Evolutionary conservation across 805 yeast species (phyloP).

Genomic region (Sugiyamaella qingdaonensis): DNA sequence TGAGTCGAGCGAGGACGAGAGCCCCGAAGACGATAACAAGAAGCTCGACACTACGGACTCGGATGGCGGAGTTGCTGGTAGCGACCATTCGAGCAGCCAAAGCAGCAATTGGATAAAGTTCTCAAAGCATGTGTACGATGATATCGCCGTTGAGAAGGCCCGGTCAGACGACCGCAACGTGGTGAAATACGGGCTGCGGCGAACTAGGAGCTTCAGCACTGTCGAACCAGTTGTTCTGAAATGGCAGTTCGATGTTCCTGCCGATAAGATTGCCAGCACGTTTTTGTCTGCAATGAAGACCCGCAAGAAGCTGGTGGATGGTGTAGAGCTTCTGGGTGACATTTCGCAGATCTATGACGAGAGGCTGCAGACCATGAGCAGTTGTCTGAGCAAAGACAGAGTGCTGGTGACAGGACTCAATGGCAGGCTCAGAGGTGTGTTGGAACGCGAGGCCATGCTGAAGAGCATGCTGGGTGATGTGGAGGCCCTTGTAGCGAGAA

Average conservation of each 20-base stretch:
- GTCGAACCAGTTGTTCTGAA: slow-evolving; percentile 13
- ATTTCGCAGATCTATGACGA: slow-evolving; percentile 7
- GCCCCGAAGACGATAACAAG: not conserved
- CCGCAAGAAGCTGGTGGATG: slow-evolving; percentile 8
- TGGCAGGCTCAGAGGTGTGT: slow-evolving; percentile 3
- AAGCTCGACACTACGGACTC: not conserved
- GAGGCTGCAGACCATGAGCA: slow-evolving; percentile 1
- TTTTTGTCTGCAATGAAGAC: slow-evolving; percentile 10
- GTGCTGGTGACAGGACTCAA: slow-evolving; percentile 3
- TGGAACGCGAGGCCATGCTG: slow-evolving; percentile 10
- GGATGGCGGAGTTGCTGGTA: not conserved
- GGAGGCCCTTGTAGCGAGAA: slow-evolving; percentile 27
- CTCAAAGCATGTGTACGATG: not conserved
- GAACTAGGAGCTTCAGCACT: slow-evolving; percentile 15
- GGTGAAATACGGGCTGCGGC: slow-evolving; percentile 10
- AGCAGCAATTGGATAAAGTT: not conserved
- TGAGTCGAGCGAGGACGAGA: slow-evolving; percentile 11
- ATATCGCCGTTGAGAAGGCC: not conserved
- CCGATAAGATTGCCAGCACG: slow-evolving; percentile 5
- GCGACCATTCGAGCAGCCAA: not conserved
- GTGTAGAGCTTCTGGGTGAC: slow-evolving; percentile 7
- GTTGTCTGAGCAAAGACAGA: slow-evolving; percentile 1
- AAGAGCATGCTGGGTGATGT: slow-evolving; percentile 19
- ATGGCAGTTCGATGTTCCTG: slow-evolving; percentile 10
- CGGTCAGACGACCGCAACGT: slow-evolving; percentile 1